Evolutionary conservation across 2,329 filamentous ascomycete genomes (phyloP).

Genomic region (Fusarium pseudocircinatum): DNA sequence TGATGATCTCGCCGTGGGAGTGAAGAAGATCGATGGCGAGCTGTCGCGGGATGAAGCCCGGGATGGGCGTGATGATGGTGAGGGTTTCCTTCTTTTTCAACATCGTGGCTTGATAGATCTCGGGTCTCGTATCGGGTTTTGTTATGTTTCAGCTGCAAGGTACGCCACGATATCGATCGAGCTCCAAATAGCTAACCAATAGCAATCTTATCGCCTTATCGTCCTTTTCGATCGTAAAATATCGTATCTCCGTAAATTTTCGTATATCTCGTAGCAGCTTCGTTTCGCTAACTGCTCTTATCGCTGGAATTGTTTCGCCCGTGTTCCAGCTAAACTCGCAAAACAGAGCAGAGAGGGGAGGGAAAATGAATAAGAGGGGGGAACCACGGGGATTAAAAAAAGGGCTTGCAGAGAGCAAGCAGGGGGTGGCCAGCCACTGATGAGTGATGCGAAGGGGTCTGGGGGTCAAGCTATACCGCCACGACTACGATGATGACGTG

Average conservation of each 20-base stretch:
- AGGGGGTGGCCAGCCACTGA: constrained; percentile 12
- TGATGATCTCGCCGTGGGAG: constrained; percentile 76
- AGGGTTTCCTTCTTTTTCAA: constrained; percentile 72
- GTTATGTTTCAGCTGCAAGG: constrained; percentile 29
- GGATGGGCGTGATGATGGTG: constrained; percentile 76
- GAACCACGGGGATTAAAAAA: constrained; percentile 5
- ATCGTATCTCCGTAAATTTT: background rate
- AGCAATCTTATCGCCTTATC: background rate
- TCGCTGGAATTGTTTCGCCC: constrained; percentile 9
- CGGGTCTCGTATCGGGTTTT: constrained; percentile 6
- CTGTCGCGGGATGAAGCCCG: constrained; percentile 74
- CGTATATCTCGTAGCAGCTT: background rate
- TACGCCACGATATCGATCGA: constrained; percentile 5
- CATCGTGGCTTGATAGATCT: constrained; percentile 50
- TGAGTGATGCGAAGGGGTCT: background rate
- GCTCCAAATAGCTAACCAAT: background rate
- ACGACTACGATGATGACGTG: constrained; percentile 40
- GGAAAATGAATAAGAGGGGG: background rate
- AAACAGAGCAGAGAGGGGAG: background rate
- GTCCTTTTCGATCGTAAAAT: constrained; percentile 4
- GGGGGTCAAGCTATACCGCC: constrained; percentile 16
- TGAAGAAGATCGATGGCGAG: constrained; percentile 78
- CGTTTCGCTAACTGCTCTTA: background rate
- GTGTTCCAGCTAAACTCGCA: background rate
- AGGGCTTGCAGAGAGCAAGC: background rate